Conservation (phyloP, 345 rosid species). For the Aquilaria yunnanensis region DNA sequence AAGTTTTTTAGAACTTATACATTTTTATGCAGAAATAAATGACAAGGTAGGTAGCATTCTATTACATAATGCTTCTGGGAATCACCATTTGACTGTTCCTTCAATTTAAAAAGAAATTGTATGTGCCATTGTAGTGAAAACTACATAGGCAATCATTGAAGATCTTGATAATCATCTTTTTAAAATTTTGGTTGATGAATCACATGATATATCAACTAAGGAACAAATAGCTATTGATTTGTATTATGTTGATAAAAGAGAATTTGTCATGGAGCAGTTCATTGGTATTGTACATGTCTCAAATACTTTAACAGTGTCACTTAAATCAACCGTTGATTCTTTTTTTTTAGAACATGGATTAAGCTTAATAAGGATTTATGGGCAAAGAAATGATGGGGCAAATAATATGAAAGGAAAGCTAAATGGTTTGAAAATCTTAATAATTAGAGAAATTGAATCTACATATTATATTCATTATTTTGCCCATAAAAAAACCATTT, state of each 20-base stretch:
- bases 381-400: not conserved
- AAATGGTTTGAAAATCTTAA: not conserved
- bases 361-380: not conserved
- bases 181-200: not conserved
- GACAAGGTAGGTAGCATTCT: not conserved
- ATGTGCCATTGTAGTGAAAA: no score
- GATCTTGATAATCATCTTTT: not conserved
- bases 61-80: constrained; percentile 1
- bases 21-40: constrained; percentile 1
- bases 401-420: constrained; percentile 1
- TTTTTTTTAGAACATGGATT: not conserved
- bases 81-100: not conserved
- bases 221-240: constrained; percentile 2
- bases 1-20: constrained; percentile 9
- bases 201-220: no score
- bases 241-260: not conserved
- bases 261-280: not conserved
- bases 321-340: not conserved
- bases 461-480: constrained; percentile 7
- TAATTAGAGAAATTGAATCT: not conserved
- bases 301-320: not conserved
- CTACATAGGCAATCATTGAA: no score
- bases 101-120: not conserved
- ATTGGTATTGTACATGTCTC: constrained; percentile 2
- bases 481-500: constrained; percentile 4